Evolutionary conservation across 2,329 filamentous ascomycete genomes (phyloP), one percentile per base, ranked within the genome.

Genomic region (Apiospora phragmitis): DNA sequence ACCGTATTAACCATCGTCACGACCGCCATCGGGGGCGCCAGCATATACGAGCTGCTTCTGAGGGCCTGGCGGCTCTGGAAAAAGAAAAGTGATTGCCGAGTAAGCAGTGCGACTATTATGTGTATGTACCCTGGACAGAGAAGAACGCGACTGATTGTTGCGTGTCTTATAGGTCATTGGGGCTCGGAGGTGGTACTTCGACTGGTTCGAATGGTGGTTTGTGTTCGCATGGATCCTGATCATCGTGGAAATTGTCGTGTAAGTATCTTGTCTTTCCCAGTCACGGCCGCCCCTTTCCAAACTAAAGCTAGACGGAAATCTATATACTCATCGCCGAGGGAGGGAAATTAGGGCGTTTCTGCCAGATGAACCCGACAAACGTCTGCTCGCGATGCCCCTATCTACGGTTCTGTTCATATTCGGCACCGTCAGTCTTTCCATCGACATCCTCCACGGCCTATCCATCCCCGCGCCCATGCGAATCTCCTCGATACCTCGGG

Each of bases 191-290:
- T 55, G 49, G 49, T 55, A 32, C 9, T 24, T 55, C 21, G 87
- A 89, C 71, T 88, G 83, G 81, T 88, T 89, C 76, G 87, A 88
- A 70, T 88, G 86, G 87, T 87, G 87, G 73, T 83, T 87, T 65
- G 84, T 83, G 4, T 74, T 87, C 3, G 85, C 84, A 12, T 88
- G 87, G 85, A 81, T 87, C 65, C 83, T 87, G 70, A 82, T 89
- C 75, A 87, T 88, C 84, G 81, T 88, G 67, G 86, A 88, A 73
- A 81, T 88, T 24, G 86, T 88, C 73, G 83, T 86, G 77, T 78
- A 73, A 75, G 77, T 73, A 4, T 26, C 24, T 51, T 16, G 3
- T 62, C 16, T 24, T 24, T 6, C 43, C 7, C 21, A 6, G 43
- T 45, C 16, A 42, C 4, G 11, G 9, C 41, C 41, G 9, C 43